Percentiles rank a stretch among this genome's conserved stretches.
Conservation (phyloP, 441 rosid species). For the Theobroma grandiflorum region DNA sequence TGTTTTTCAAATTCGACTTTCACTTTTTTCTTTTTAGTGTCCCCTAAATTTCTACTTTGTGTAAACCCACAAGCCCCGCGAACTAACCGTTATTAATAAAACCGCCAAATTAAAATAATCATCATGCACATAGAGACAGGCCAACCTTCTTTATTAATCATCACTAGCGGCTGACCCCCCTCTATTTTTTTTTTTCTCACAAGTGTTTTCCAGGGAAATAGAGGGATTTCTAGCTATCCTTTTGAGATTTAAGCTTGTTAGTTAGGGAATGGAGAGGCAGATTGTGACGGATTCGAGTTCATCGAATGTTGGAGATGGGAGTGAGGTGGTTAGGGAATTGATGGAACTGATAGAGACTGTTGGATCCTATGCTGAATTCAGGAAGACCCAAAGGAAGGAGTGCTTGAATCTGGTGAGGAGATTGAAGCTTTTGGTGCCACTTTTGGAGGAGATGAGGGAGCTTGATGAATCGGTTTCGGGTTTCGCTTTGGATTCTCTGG, state of each 20-base stretch:
- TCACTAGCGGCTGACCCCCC: not conserved
- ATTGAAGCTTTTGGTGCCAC: slow-evolving; percentile 64
- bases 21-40: not conserved
- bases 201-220: not conserved
- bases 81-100: slow-evolving; percentile 27
- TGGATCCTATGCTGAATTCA: slow-evolving; percentile 48
- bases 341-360: slow-evolving; percentile 48
- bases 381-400: slow-evolving; percentile 62
- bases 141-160: slow-evolving; percentile 7
- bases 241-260: slow-evolving; percentile 15
- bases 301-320: slow-evolving; percentile 29
- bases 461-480: slow-evolving; percentile 24
- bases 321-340: slow-evolving; percentile 37
- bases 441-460: slow-evolving; percentile 61
- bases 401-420: slow-evolving; percentile 62
- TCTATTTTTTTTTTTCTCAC: not conserved
- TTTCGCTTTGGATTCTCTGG: slow-evolving; percentile 36
- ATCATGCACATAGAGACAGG: not conserved
- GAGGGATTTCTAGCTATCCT: not conserved
- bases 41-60: no score
- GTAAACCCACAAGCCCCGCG: slow-evolving; percentile 35
- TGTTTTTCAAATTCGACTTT: slow-evolving; percentile 26
- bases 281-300: slow-evolving; percentile 36
- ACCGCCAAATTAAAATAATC: slow-evolving; percentile 12
- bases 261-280: slow-evolving; percentile 39